phyloP scores from a whole-genome alignment of 2,329 filamentous ascomycete species.

The Escovopsis weberi region DNA sequence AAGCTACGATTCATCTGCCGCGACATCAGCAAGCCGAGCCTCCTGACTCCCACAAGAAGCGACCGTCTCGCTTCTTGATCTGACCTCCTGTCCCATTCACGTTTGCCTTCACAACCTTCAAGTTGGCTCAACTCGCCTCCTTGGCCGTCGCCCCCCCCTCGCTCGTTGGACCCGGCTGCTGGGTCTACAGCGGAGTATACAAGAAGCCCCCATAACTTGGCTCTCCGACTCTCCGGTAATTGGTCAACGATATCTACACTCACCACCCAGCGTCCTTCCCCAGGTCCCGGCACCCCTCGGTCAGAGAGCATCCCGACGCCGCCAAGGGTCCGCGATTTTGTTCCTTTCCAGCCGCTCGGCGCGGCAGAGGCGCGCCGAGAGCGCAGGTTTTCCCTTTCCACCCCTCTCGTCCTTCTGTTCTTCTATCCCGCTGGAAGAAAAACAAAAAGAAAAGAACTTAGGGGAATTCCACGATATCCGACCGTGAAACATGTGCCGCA shows the following conservation, averaged over 20 bases:
- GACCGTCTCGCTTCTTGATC: neutral
- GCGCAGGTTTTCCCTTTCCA: conserved; percentile 4
- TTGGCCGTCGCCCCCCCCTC: conserved; percentile 61
- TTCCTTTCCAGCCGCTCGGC: conserved; percentile 18
- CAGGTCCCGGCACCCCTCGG: conserved; percentile 1
- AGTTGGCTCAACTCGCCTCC: conserved; percentile 80
- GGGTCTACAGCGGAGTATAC: conserved; percentile 94
- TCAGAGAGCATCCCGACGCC: neutral
- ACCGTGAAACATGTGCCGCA: conserved; percentile 15
- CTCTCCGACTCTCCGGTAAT: conserved; percentile 1
- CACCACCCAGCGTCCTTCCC: neutral
- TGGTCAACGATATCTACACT: neutral
- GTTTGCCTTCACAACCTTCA: conserved; percentile 50
- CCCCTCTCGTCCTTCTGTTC: too few relatives aligned
- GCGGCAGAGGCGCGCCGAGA: conserved; percentile 23
- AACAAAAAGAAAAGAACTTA: neutral
- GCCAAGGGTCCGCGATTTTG: conserved; percentile 13
- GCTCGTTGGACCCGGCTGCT: conserved; percentile 81
- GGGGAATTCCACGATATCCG: too few relatives aligned
- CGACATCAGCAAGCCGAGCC: neutral
- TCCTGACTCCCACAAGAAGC: neutral
- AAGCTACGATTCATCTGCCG: neutral
- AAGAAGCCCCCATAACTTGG: conserved; percentile 91
- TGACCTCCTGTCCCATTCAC: conserved; percentile 21
- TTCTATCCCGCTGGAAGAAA: too few relatives aligned